A percentile compares a stretch with the other conserved stretches of the same genome.
Evolutionary conservation across 805 yeast genomes (phyloP).

Genomic region (Wickerhamomyces xylosicus): DNA sequence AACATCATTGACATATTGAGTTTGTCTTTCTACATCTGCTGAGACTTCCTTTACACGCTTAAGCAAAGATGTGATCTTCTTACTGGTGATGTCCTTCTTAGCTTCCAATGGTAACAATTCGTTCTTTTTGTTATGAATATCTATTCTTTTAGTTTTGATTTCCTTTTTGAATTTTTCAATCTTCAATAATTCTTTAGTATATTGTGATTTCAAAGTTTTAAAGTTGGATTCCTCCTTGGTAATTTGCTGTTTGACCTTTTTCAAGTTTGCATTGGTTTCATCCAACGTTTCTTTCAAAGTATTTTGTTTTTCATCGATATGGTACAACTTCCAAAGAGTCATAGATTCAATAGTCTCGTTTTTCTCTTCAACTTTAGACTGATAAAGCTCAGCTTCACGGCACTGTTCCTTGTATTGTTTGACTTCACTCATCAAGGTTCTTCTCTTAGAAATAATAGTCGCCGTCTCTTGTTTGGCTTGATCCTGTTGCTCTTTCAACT

Average conservation of each 20-base stretch:
- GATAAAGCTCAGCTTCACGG: constrained; percentile 59
- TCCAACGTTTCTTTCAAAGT: constrained; percentile 15
- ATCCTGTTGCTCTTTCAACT: constrained; percentile 51
- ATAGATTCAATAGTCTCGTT: constrained; percentile 34
- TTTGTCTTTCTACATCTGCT: constrained; percentile 44
- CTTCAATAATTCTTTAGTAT: constrained; percentile 35
- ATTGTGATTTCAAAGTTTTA: constrained; percentile 28
- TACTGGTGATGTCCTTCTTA: constrained; percentile 35
- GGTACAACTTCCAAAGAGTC: constrained; percentile 57
- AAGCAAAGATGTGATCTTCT: constrained; percentile 35
- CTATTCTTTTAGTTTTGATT: constrained; percentile 25
- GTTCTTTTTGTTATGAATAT: constrained; percentile 33
- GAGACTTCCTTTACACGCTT: constrained; percentile 39
- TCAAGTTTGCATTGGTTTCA: constrained; percentile 19
- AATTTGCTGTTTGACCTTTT: constrained; percentile 24
- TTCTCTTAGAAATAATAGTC: constrained; percentile 54
- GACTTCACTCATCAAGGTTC: constrained; percentile 62
- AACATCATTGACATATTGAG: constrained; percentile 28
- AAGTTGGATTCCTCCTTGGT: constrained; percentile 27
- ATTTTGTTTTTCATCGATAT: constrained; percentile 33
- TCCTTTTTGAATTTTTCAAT: constrained; percentile 29
- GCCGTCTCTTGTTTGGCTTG: constrained; percentile 55
- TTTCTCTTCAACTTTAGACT: constrained; percentile 40
- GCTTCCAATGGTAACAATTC: constrained; percentile 54
- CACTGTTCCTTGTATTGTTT: constrained; percentile 72